A percentile compares a stretch with the other conserved stretches of the same genome.
phyloP scores from a whole-genome alignment of 2,329 filamentous ascomycete species.

The Apiospora koreana region DNA sequence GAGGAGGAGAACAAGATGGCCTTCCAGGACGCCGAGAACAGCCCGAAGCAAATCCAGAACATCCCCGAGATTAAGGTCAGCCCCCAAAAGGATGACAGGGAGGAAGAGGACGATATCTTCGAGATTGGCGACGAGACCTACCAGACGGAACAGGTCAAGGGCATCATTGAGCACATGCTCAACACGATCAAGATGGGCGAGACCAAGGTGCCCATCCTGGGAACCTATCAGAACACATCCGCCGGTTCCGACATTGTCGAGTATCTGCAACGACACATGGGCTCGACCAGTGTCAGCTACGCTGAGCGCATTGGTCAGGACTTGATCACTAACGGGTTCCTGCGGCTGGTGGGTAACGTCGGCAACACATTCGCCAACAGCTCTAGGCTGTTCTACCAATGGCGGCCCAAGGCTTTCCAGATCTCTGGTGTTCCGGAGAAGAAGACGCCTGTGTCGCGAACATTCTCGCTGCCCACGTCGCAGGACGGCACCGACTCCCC shows the following conservation, averaged over 20 bases:
- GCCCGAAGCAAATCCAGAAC: conserved; percentile 47
- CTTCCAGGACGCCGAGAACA: conserved; percentile 82
- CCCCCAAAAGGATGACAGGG: conserved; percentile 62
- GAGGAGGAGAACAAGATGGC: conserved; percentile 99
- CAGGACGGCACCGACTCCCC: conserved; percentile 73
- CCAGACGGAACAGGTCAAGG: conserved; percentile 83
- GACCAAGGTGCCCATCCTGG: conserved; percentile 92
- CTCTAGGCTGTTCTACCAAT: conserved; percentile 96
- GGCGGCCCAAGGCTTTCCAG: conserved; percentile 90
- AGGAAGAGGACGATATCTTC: conserved; percentile 68
- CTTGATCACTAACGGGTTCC: conserved; percentile 79
- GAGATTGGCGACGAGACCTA: conserved; percentile 93
- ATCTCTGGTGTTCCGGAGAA: conserved; percentile 86
- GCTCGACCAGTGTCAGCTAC: conserved; percentile 80
- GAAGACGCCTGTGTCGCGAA: conserved; percentile 71
- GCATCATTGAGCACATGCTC: conserved; percentile 83
- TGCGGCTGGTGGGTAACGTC: conserved; percentile 90
- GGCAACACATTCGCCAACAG: conserved; percentile 96
- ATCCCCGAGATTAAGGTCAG: conserved; percentile 90
- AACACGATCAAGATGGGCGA: conserved; percentile 85
- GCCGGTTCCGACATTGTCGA: conserved; percentile 92
- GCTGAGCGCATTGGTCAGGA: conserved; percentile 96
- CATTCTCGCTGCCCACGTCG: conserved; percentile 70
- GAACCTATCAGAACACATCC: conserved; percentile 92
- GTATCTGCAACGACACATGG: conserved; percentile 88